A percentile compares a stretch with the other conserved stretches of the same genome.
phyloP scores from a whole-genome alignment of 2,329 filamentous ascomycete genomes.

The Sporothrix curviconia region DNA sequence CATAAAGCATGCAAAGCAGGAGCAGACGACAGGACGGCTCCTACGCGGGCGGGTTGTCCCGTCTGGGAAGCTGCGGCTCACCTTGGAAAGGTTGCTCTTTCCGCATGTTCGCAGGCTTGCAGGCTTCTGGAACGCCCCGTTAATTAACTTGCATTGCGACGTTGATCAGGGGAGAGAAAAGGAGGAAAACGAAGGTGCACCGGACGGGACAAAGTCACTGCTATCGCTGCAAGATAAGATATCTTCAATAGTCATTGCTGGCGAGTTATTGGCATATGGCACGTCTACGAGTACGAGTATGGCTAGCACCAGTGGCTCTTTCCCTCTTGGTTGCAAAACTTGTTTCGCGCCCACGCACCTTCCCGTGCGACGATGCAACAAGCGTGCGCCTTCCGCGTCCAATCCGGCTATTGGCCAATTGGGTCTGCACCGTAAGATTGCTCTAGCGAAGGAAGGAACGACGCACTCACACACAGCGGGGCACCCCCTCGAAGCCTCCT shows the following conservation, averaged over 20 bases:
- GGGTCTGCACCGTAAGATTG: too few species aligned
- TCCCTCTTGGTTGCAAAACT: background rate
- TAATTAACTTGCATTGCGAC: background rate
- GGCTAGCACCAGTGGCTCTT: background rate
- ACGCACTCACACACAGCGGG: too few species aligned
- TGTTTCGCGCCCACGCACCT: too few species aligned
- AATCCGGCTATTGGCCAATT: background rate
- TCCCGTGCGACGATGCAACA: too few species aligned
- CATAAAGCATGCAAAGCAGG: too few species aligned
- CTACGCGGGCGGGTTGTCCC: background rate
- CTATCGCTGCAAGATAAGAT: too few species aligned
- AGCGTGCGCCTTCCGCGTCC: background rate
- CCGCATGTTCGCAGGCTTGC: too few species aligned
- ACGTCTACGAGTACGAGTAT: background rate
- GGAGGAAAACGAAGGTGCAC: background rate
- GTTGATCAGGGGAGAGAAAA: background rate
- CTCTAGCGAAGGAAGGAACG: too few species aligned
- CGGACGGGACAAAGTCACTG: background rate
- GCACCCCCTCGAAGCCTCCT: too few species aligned
- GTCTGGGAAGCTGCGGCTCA: conserved; percentile 6
- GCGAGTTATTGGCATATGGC: background rate
- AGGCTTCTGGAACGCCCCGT: conserved; percentile 2
- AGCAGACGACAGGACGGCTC: too few species aligned
- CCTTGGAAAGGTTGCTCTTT: background rate
- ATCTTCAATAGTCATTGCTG: background rate